These are phyloP conservation scores for Butyriboletus loyo DNA, from an alignment of 768 basidiomycete species.

Conservation along the genomic window DNA sequence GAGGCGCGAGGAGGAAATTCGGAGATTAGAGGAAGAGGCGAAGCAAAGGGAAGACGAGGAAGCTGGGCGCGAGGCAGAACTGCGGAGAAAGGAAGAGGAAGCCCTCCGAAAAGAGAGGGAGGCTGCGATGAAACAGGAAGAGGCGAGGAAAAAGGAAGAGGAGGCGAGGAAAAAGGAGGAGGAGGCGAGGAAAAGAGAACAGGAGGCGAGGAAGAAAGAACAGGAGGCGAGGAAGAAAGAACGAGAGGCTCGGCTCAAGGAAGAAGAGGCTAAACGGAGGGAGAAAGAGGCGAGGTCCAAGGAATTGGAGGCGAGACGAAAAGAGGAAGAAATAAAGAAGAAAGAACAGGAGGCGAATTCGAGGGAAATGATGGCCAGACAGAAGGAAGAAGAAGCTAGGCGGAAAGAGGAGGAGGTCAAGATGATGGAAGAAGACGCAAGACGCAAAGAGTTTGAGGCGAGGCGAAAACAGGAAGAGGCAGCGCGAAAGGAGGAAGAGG, in stretches of 20 bases:
- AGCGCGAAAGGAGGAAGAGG: constrained; percentile 31
- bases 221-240: constrained; percentile 20
- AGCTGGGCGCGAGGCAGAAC: constrained; percentile 25
- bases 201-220: constrained; percentile 27
- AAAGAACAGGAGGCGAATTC: constrained; percentile 29
- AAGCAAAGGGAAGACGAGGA: constrained; percentile 26
- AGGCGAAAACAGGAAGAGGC: constrained; percentile 30
- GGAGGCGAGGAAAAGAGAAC: constrained; percentile 17
- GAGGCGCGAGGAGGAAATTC: constrained; percentile 28
- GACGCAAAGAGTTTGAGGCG: constrained; percentile 30
- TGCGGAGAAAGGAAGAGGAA: constrained; percentile 33
- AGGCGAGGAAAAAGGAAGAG: constrained; percentile 23
- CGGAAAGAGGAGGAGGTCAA: constrained; percentile 27
- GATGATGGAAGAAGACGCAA: constrained; percentile 24
- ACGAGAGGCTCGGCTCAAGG: constrained; percentile 16
- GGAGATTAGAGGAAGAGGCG: constrained; percentile 26
- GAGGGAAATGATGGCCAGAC: constrained; percentile 26
- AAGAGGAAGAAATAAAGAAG: constrained; percentile 17
- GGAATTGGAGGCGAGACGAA: constrained; percentile 21
- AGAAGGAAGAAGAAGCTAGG: constrained; percentile 30
- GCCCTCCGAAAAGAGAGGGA: constrained; percentile 28
- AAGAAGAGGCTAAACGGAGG: constrained; percentile 28
- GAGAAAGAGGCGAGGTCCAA: constrained; percentile 24
- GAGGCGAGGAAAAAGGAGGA: constrained; percentile 30
- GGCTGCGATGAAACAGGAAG: constrained; percentile 25